Percentiles rank a stretch among this genome's conserved stretches.
Conservation (phyloP, 2,329 filamentous ascomycete genomes). For the Volutella citrinella region DNA sequence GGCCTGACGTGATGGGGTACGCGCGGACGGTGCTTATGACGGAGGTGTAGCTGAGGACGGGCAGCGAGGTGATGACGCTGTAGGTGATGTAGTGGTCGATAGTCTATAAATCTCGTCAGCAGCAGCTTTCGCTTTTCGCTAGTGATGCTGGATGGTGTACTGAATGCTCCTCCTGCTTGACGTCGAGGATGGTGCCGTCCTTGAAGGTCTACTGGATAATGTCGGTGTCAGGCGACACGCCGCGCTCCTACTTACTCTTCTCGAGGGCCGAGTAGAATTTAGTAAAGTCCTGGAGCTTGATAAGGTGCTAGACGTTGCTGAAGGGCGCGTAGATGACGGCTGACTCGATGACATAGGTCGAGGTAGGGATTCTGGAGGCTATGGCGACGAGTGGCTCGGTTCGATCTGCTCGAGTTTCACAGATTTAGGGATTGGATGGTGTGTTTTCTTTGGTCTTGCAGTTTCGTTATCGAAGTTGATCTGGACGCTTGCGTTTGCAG, state of each 20-base stretch:
- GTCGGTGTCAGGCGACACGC: slow-evolving; percentile 60
- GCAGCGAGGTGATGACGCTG: slow-evolving; percentile 65
- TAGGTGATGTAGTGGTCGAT: slow-evolving; percentile 77
- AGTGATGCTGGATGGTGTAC: too few species aligned
- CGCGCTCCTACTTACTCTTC: slow-evolving; percentile 62
- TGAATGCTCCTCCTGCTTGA: slow-evolving; percentile 75
- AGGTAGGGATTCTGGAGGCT: slow-evolving; percentile 58
- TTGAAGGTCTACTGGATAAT: slow-evolving; percentile 69
- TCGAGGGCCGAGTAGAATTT: slow-evolving; percentile 64
- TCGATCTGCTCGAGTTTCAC: not conserved
- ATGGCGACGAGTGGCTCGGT: not conserved
- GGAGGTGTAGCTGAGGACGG: slow-evolving; percentile 62
- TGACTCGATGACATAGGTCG: slow-evolving; percentile 63
- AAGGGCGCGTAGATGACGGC: slow-evolving; percentile 67
- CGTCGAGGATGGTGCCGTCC: slow-evolving; percentile 64
- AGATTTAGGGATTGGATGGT: too few species aligned
- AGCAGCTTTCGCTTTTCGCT: too few species aligned
- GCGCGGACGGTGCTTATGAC: slow-evolving; percentile 65
- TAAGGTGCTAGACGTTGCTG: slow-evolving; percentile 67
- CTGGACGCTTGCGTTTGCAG: too few species aligned
- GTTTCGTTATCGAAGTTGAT: too few species aligned
- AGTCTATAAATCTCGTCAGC: too few species aligned
- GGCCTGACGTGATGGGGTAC: slow-evolving; percentile 64
- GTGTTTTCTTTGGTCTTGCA: too few species aligned
- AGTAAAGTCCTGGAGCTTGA: slow-evolving; percentile 69